A percentile compares a stretch with the other conserved stretches of the same genome.
phyloP scores from a whole-genome alignment of 495 filamentous ascomycete genomes.

The Neurospora sp. region DNA sequence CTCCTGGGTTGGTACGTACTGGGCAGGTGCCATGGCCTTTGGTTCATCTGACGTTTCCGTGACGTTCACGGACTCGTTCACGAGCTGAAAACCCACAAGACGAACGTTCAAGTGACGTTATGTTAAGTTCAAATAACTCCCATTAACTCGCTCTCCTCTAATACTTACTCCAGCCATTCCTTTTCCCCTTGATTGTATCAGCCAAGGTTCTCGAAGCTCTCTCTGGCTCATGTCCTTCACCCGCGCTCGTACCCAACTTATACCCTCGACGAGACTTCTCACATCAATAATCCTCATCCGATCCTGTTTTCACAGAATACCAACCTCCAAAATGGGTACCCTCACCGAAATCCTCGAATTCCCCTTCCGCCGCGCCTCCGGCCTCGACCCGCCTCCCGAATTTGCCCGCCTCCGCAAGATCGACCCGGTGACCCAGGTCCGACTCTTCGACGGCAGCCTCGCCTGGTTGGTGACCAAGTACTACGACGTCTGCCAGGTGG shows the following conservation, averaged over 20 bases:
- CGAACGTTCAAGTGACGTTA: background rate
- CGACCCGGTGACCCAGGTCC: slow-evolving; percentile 32
- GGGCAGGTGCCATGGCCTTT: background rate
- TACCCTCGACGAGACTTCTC: background rate
- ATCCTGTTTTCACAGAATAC: background rate
- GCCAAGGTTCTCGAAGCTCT: background rate
- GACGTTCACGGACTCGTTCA: background rate
- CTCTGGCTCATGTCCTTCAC: background rate
- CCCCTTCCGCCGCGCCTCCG: slow-evolving; percentile 33
- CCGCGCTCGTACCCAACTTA: background rate
- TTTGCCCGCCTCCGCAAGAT: slow-evolving; percentile 29
- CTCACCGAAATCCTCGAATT: slow-evolving; percentile 16
- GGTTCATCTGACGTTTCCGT: background rate
- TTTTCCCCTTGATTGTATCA: background rate
- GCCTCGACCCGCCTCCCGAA: slow-evolving; percentile 30
- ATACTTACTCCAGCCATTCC: background rate
- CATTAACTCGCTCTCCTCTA: background rate
- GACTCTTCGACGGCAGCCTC: slow-evolving; percentile 32
- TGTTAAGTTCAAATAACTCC: background rate
- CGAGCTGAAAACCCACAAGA: background rate
- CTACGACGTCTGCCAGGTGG: slow-evolving; percentile 31
- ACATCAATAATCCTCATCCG: background rate
- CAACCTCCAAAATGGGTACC: slow-evolving; percentile 8
- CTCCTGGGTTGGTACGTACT: background rate
- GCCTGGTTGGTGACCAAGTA: slow-evolving; percentile 39